Base-by-base conservation (phyloP, 2,329 filamentous ascomycete genomes). In the Aureobasidium sp. region DNA sequence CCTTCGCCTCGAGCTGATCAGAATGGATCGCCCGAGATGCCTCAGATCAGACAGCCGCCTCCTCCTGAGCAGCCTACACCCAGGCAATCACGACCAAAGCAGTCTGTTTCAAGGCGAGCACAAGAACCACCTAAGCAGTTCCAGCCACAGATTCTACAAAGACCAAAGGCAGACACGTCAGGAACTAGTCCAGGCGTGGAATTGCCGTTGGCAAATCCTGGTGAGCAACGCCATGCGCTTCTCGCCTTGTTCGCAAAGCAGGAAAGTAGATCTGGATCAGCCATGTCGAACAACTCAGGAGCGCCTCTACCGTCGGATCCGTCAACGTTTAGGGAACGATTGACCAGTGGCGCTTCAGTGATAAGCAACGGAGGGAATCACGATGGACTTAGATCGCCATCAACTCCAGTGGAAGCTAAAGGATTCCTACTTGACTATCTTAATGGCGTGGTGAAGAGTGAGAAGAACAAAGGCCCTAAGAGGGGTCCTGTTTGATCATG, bases 361-460 rank as follows among this genome's bases (percentile, higher is more conserved):
- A 61, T 57, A 32, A 67, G 67, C 48, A 66, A 64, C 14, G 41
- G 54, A 37, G 57, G 34, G 32, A 47, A 60, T 6, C 49, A 59
- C 25, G 65, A 66, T 47, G 48, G 58, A 8, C 58, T 49, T 16
- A 69, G 64, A 25, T 45, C 64, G 61, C 61, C 63, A 30, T 50
- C 51, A 9, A 70, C 70, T 36, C 68, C 70, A 8, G 67, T 68
- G 14, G 69, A 73, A 63, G 67, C 67, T 10, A 73, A 72, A 64
- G 71, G 68, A 41, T 71, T 74, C 47, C 64, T 74, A 64, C 62
- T 73, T 63, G 69, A 66, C 39, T 74, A 71, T 61, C 62, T 74
- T 25, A 72, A 73, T 64, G 71, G 70, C 1, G 71, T 74, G 5
- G 71, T 73, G 16, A 62, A 61, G 55, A 62, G 50, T 5, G 64